These are phyloP conservation scores for Anthracocystis setariae DNA, from an alignment of 1,284 basidiomycete genomes.

Conservation along the genomic window DNA sequence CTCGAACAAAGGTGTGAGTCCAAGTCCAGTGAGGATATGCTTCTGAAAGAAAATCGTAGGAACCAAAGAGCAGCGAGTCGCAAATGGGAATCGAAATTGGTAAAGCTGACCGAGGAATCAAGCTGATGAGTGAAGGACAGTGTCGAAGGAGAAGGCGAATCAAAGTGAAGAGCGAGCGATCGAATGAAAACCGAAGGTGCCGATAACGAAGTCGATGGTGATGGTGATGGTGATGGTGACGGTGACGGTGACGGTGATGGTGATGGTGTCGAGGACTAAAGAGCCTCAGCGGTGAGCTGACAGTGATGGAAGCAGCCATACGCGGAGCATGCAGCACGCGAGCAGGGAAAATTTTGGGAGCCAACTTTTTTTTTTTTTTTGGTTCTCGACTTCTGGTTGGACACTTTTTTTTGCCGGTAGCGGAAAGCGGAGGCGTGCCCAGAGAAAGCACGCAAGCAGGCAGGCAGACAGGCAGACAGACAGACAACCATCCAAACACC, in stretches of 20 bases:
- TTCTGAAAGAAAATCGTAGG: not conserved
- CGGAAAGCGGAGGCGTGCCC: not conserved
- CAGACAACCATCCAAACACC: too few species aligned
- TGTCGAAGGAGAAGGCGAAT: constrained; percentile 7
- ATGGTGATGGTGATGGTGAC: constrained; percentile 5
- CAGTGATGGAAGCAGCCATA: not conserved
- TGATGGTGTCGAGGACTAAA: not conserved
- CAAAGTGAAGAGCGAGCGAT: not conserved
- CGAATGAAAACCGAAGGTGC: not conserved
- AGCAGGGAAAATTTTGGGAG: constrained; percentile 23
- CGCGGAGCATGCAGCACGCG: not conserved
- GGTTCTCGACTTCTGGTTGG: constrained; percentile 3
- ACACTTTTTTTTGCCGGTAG: constrained; percentile 1
- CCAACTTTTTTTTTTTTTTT: constrained; percentile 22
- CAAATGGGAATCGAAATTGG: constrained; percentile 1
- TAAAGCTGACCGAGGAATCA: not conserved
- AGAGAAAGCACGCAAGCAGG: too few species aligned
- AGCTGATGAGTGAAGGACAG: constrained; percentile 7
- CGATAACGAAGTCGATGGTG: constrained; percentile 11
- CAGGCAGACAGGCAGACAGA: too few species aligned
- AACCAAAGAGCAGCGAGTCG: not conserved
- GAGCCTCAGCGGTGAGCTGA: not conserved
- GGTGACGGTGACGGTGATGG: constrained; percentile 5
- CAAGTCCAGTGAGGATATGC: not conserved
- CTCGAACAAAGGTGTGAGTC: too few species aligned